Base-by-base conservation (phyloP, 192 early-diverging fungal species). In the Blastocladiella britannica region DNA sequence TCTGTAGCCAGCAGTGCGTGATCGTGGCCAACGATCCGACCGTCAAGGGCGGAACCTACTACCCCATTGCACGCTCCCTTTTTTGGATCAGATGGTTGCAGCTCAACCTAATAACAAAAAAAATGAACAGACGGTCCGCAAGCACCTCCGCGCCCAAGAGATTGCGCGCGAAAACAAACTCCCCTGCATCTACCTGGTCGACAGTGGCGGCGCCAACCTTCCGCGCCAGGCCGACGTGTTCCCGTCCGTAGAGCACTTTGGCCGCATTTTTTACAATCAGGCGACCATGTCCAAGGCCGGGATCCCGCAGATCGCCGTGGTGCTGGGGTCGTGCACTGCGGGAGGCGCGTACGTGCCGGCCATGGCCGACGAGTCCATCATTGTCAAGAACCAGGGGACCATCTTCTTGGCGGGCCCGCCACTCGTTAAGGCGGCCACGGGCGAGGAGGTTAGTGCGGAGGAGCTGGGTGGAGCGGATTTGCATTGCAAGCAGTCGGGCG, bases 41-140 rank as follows among this genome's bases (percentile, higher is more conserved):
- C 0, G 93, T 97, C 56, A 97, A 97, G 72, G 93, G 93, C 63
- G 93, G 93, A 56, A 85, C 89, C 51, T 97, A 97, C 72, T 97
- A 89, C 62, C 93, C 93, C 30, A 82, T 86, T 54, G 82, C 85
- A 53, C 58, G 80, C 23, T 27, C 15, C 1, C 28, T 30, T 28
- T 56, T 54, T 54, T 43, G 20, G 22, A 22, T 31, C 53, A 2
- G 6, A 24, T 54, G 15, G 55, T 51, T 26, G 20, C 9, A 26
- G 8, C 20, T n/a, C 25, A 28, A 15, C 8, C 8, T n/a, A 28
- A 24, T 28, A 20, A 59, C 37, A 59, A 25, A 22, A 29, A 25
- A 28, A 51, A 28, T 2, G 26, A 65, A 60, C 69, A 64, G 25
- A 74, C 72, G 59, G 93, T 94, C 53, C 93, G 93, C 74, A 97